phyloP scores from a whole-genome alignment of 1,284 basidiomycete genomes.

The Jaminaea rosea region DNA sequence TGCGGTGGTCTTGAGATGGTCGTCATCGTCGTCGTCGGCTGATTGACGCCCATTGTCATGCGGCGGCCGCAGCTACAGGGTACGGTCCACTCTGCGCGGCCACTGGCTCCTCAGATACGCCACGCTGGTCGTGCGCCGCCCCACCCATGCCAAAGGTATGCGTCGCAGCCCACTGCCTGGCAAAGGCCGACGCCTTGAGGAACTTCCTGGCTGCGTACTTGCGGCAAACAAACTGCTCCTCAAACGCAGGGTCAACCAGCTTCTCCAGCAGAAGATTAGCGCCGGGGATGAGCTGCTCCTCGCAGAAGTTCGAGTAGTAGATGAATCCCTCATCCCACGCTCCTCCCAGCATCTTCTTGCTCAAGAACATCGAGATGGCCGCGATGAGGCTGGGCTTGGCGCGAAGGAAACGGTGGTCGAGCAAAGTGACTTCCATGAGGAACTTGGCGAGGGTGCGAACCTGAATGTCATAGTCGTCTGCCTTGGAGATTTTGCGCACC shows the following conservation, averaged over 20 bases:
- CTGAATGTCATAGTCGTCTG: constrained; percentile 93
- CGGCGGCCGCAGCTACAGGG: too few species aligned
- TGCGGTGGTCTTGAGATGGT: too few species aligned
- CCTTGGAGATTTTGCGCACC: constrained; percentile 93
- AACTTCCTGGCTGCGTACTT: constrained; percentile 95
- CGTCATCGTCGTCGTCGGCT: too few species aligned
- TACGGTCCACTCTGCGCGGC: too few species aligned
- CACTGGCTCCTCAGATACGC: too few species aligned
- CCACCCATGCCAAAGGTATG: too few species aligned
- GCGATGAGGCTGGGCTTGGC: constrained; percentile 89
- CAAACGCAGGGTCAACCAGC: constrained; percentile 70
- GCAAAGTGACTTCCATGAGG: constrained; percentile 86
- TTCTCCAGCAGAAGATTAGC: constrained; percentile 76
- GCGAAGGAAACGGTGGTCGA: constrained; percentile 86
- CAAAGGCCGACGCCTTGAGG: constrained; percentile 61
- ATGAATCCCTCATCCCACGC: constrained; percentile 68
- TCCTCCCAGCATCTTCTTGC: constrained; percentile 46
- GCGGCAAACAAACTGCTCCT: constrained; percentile 78
- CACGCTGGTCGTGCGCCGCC: too few species aligned
- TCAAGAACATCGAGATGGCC: constrained; percentile 82
- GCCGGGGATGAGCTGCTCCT: constrained; percentile 75
- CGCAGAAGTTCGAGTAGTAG: constrained; percentile 85
- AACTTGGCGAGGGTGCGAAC: constrained; percentile 89
- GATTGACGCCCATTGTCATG: too few species aligned
- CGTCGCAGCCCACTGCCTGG: constrained; percentile 53